Conservation (phyloP, 2,329 filamentous ascomycete species). For the Beauveria scarabaeidicola region DNA sequence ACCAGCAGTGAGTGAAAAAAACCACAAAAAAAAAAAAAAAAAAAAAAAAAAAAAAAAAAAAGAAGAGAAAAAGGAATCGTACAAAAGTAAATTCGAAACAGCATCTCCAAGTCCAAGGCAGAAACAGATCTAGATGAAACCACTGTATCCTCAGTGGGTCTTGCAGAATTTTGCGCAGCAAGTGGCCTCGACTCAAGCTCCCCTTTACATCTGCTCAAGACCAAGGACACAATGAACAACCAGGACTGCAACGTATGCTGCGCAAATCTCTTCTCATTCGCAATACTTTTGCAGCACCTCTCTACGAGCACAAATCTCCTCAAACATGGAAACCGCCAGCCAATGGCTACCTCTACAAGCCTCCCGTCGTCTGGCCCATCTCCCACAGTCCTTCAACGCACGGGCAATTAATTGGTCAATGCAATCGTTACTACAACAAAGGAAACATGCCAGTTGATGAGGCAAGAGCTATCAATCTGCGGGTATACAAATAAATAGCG, state of each 20-base stretch:
- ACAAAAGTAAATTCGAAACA: no score
- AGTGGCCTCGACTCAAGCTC: background rate
- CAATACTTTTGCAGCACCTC: conserved; percentile 27
- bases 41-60: background rate
- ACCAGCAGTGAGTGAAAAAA: no score
- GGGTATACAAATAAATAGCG: conserved; percentile 16
- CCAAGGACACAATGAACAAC: conserved; percentile 16
- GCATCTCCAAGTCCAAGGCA: no score
- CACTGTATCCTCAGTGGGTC: background rate
- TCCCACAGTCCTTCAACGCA: background rate
- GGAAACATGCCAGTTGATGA: background rate
- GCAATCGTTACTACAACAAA: background rate
- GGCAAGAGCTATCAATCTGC: conserved; percentile 7
- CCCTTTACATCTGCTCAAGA: background rate
- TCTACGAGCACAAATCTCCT: conserved; percentile 22
- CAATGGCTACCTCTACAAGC: background rate
- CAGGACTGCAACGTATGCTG: conserved; percentile 24
- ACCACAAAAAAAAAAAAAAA: no score
- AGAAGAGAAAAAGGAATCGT: background rate
- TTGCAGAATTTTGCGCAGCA: background rate
- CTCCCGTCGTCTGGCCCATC: background rate
- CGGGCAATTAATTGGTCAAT: background rate
- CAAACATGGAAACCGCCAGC: conserved; percentile 1
- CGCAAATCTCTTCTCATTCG: conserved; percentile 28
- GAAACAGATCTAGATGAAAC: background rate